Evolutionary conservation across 2,329 filamentous ascomycete species (phyloP), one percentile per base, ranked within the genome.

Genomic region (Hypoxylon sp.): DNA sequence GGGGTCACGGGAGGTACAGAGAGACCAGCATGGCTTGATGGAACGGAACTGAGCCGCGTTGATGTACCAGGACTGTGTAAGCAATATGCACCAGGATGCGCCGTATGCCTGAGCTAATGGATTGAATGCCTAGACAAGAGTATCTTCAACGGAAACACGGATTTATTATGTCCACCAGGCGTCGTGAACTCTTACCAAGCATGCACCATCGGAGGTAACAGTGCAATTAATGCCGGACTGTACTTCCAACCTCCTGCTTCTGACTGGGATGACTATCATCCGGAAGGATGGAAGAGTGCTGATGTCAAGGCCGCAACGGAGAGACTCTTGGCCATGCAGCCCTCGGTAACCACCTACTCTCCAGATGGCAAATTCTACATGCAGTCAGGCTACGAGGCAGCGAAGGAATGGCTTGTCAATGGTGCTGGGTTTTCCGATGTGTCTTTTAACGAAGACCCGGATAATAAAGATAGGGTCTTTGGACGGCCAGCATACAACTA

Each of bases 191-290:
- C 80, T 9, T 85, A 80, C 67, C 79, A 82, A 23, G 86, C 81
- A 28, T 88, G 86, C 72, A 82, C 83, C 0, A 78, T 86, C 13
- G 85, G 85, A 4, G 85, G 85, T 7, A 82, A 80, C 62, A 84
- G 82, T 50, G 84, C 85, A 9, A 84, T 87, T 75, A 87, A 87
- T 60, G 85, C 85, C 5, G 84, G 84, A 7, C 73, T 87, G 1
- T 86, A 82, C 73, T 86, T 86, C 66, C 81, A 86, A 65, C 85
- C 85, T 5, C 85, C 85, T 0, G 81, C 82, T 1, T 83, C 82
- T 1, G 85, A 87, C 67, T 87, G 82, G 79, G 83, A 87, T 70
- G 74, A 80, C 6, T 86, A 84, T 53, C 82, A 83, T 57, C 84
- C 84, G 0, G 66, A 75, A 0, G 83, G 82, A 13, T 87, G 85